phyloP scores from a whole-genome alignment of 139 green algal genomes.

The Coccomyxa sp. region DNA sequence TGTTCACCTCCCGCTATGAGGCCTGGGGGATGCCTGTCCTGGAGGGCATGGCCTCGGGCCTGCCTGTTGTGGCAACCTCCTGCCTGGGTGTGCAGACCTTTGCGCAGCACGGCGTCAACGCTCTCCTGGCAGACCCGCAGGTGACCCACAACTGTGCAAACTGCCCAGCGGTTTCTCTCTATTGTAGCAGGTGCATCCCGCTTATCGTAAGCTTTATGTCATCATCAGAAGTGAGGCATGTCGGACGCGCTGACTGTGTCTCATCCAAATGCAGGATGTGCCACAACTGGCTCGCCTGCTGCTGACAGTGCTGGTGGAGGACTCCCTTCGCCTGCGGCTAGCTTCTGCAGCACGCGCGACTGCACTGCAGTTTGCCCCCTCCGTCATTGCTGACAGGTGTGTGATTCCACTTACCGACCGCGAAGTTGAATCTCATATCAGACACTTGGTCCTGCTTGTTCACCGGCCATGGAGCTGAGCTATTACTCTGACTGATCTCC shows the following conservation, averaged over 20 bases:
- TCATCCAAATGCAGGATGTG: constrained; percentile 1
- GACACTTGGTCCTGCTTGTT: not conserved
- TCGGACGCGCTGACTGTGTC: not conserved
- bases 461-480: not conserved
- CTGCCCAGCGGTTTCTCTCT: not conserved
- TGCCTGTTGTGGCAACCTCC: constrained; percentile 52
- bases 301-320: constrained; percentile 28
- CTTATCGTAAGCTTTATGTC: not conserved
- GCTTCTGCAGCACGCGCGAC: constrained; percentile 20
- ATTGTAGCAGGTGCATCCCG: not conserved
- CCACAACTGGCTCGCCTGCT: constrained; percentile 29
- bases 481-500: not conserved
- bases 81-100: constrained; percentile 56
- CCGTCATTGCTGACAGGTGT: constrained; percentile 22
- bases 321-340: constrained; percentile 17
- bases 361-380: constrained; percentile 31
- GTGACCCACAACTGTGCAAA: not conserved
- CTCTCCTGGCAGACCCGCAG: constrained; percentile 45
- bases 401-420: not conserved
- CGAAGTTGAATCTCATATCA: not conserved
- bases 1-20: constrained; percentile 66
- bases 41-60: constrained; percentile 62
- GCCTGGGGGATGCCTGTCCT: constrained; percentile 78
- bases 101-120: constrained; percentile 42
- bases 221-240: not conserved